A percentile compares a stretch with the other conserved stretches of the same genome.
These are phyloP conservation scores for Suillus spraguei DNA, from an alignment of 768 basidiomycete genomes.

Conservation along the genomic window DNA sequence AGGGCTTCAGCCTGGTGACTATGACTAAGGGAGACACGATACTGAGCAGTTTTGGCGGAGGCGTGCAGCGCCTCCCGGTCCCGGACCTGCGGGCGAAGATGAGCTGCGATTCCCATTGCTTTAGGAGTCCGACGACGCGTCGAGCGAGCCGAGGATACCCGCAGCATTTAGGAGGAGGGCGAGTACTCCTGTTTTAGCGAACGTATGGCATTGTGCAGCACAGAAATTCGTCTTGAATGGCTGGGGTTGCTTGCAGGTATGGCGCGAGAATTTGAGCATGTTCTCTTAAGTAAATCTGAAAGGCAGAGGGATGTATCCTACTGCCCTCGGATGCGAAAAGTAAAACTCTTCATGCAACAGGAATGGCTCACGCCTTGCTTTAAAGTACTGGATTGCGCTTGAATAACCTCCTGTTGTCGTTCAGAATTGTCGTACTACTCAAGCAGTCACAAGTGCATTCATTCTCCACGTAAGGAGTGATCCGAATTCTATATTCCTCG, in stretches of 20 bases:
- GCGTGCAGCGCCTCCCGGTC: not conserved
- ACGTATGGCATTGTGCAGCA: not conserved
- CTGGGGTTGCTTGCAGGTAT: conserved; percentile 28
- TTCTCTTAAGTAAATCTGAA: conserved; percentile 28
- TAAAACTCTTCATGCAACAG: no score
- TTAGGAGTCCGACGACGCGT: conserved; percentile 1
- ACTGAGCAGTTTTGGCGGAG: not conserved
- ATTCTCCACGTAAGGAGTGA: no score
- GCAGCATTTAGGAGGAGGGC: not conserved
- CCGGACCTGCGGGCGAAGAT: not conserved
- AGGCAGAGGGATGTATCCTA: no score
- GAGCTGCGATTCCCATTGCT: not conserved
- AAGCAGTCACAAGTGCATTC: no score
- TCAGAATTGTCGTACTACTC: no score
- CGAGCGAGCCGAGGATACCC: not conserved
- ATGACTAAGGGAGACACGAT: no score
- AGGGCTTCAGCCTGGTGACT: no score
- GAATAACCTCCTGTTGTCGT: no score
- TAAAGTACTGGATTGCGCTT: no score
- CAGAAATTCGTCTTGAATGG: conserved; percentile 10
- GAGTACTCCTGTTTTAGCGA: not conserved
- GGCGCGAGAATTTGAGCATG: conserved; percentile 33
- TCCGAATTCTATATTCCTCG: no score
- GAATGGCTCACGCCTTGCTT: no score
- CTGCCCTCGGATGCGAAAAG: no score